Evolutionary conservation across 2,329 filamentous ascomycete species (phyloP).

Genomic region (Drechslerella stenobrocha): DNA sequence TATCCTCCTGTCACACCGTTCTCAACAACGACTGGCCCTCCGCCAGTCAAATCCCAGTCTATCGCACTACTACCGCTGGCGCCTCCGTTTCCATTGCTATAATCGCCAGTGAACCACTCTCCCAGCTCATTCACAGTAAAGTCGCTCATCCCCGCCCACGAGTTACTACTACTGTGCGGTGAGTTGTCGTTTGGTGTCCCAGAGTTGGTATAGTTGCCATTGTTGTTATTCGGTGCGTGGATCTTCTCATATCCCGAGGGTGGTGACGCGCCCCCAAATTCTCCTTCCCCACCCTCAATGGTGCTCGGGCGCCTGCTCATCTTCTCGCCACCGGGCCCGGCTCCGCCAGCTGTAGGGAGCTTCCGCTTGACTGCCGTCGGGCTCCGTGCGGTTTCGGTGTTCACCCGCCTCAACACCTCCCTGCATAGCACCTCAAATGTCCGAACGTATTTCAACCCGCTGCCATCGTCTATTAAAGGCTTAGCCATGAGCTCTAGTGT

Average conservation of each 20-base stretch:
- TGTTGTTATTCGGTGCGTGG: conserved; percentile 29
- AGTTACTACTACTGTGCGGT: conserved; percentile 38
- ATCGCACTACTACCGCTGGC: conserved; percentile 3
- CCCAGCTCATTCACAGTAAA: conserved; percentile 39
- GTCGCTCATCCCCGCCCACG: conserved; percentile 38
- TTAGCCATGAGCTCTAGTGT: conserved; percentile 46
- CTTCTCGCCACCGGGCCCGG: conserved; percentile 12
- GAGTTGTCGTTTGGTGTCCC: conserved; percentile 46
- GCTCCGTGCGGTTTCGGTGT: conserved; percentile 26
- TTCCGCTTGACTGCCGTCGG: conserved; percentile 32
- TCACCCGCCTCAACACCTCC: conserved; percentile 36
- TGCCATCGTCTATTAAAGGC: conserved; percentile 44
- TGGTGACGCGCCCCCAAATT: conserved; percentile 45
- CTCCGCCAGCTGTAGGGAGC: conserved; percentile 9
- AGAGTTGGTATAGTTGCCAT: conserved; percentile 29
- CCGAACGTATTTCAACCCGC: conserved; percentile 43
- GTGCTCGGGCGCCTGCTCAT: conserved; percentile 41
- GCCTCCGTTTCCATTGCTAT: conserved; percentile 6
- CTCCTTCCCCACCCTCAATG: conserved; percentile 36
- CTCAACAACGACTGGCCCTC: conserved; percentile 39
- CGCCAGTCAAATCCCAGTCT: conserved; percentile 42
- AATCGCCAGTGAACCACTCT: conserved; percentile 43
- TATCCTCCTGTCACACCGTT: conserved; percentile 46
- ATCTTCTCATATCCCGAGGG: conserved; percentile 48
- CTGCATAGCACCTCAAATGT: conserved; percentile 47